These are phyloP conservation scores for Aureobasidium melanogenum DNA, from an alignment of 2,329 filamentous ascomycete species.

Conservation along the genomic window DNA sequence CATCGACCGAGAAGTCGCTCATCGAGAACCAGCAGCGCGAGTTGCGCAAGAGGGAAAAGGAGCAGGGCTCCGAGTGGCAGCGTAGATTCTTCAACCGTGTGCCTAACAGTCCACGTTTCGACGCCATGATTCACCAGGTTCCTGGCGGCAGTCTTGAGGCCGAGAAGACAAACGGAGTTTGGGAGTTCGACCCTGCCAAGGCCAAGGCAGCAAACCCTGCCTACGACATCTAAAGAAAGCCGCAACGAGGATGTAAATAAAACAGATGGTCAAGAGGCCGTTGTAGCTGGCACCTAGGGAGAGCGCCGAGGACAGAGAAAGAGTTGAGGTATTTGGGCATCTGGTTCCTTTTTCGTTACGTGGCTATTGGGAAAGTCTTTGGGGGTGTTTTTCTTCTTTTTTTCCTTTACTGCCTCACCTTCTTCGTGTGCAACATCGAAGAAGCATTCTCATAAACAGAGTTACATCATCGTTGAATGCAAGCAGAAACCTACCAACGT, in stretches of 20 bases:
- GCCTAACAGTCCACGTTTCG: conserved; percentile 34
- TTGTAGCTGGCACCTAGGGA: neutral
- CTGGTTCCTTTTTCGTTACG: neutral
- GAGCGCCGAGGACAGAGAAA: neutral
- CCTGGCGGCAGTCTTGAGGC: conserved; percentile 40
- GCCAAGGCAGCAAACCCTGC: conserved; percentile 8
- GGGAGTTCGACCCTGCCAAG: conserved; percentile 43
- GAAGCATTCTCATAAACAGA: neutral
- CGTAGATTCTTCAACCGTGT: conserved; percentile 64
- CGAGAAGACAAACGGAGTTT: conserved; percentile 61
- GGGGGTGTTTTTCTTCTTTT: neutral
- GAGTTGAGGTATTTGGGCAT: neutral
- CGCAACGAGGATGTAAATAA: neutral
- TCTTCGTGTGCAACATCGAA: neutral
- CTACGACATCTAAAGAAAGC: neutral
- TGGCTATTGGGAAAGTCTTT: neutral
- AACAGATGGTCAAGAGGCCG: neutral
- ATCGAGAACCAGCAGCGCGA: conserved; percentile 85
- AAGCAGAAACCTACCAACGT: neutral
- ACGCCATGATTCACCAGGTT: conserved; percentile 40
- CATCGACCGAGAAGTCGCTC: conserved; percentile 69
- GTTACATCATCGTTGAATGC: neutral
- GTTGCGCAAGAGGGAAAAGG: conserved; percentile 62
- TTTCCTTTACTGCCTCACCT: neutral
- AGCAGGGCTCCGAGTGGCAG: conserved; percentile 70